phyloP scores from a whole-genome alignment of 345 rosid genomes.

The Trapa bicornis region DNA sequence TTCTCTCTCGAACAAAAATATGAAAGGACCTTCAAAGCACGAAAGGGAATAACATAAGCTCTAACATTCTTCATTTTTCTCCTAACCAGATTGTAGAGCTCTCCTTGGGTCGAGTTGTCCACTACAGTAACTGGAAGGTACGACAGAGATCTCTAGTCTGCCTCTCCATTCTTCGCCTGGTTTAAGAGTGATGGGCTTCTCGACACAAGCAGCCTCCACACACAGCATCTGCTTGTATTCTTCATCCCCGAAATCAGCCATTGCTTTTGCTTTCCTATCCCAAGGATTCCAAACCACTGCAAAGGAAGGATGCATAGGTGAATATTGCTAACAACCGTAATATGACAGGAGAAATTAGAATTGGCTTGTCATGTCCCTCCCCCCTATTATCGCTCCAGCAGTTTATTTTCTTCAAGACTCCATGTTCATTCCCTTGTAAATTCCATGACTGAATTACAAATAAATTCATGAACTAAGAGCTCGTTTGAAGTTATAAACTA shows the following conservation, averaged over 20 bases:
- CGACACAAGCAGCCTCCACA: conserved; percentile 49
- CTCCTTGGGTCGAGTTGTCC: conserved; percentile 47
- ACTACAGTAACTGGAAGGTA: conserved; percentile 54
- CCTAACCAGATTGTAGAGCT: conserved; percentile 19
- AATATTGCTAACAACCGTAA: background rate
- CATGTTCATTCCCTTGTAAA: background rate
- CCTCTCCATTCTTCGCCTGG: conserved; percentile 64
- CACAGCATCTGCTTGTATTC: conserved; percentile 54
- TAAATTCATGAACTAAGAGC: background rate
- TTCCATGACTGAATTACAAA: background rate
- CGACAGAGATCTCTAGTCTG: conserved; percentile 36
- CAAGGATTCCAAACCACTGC: conserved; percentile 65
- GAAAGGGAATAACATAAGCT: too few species aligned
- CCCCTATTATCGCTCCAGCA: background rate
- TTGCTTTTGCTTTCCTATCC: conserved; percentile 48
- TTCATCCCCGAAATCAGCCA: conserved; percentile 42
- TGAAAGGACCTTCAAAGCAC: too few species aligned
- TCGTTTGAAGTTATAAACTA: background rate
- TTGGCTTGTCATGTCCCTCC: background rate
- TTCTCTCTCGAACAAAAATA: too few species aligned
- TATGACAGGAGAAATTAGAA: background rate
- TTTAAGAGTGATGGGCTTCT: conserved; percentile 42
- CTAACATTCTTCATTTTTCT: background rate
- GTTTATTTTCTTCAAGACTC: background rate
- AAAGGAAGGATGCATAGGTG: conserved; percentile 1